Conservation (phyloP, 164 flowering plant genomes). For the Magnolia sinica region DNA sequence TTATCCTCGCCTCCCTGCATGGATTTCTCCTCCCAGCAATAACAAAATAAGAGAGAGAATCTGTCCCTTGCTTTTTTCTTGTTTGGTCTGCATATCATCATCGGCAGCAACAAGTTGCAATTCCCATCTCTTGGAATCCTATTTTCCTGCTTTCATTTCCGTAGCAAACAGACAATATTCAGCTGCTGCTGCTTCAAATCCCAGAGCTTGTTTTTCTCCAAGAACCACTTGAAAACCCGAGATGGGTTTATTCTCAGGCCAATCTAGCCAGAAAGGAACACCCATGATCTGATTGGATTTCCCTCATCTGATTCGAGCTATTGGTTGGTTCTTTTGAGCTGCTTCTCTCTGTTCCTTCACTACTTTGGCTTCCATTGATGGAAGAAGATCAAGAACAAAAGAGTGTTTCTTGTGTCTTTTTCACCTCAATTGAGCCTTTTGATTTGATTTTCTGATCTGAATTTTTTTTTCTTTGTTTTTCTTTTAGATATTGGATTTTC, state of each 20-base stretch:
- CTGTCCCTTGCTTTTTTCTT: background rate
- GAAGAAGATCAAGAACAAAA: background rate
- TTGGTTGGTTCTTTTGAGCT: background rate
- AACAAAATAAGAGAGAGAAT: slow-evolving; percentile 6
- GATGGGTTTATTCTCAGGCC: slow-evolving; percentile 22
- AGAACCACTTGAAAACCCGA: slow-evolving; percentile 2
- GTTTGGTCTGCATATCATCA: background rate
- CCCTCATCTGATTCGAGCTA: slow-evolving; percentile 11
- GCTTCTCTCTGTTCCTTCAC: too few species aligned
- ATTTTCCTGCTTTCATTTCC: slow-evolving; percentile 21
- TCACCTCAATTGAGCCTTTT: slow-evolving; percentile 11
- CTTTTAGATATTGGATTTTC: slow-evolving; percentile 1
- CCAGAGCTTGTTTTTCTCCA: slow-evolving; percentile 30
- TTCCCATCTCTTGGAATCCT: slow-evolving; percentile 21
- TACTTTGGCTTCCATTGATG: too few species aligned
- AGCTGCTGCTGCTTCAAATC: background rate
- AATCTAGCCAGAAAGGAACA: slow-evolving; percentile 9
- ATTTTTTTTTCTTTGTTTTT: slow-evolving; percentile 4
- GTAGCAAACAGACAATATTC: background rate
- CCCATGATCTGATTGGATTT: slow-evolving; percentile 14
- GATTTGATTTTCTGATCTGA: slow-evolving; percentile 33
- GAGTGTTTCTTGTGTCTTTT: background rate
- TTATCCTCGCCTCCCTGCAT: slow-evolving; percentile 70
- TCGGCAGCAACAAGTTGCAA: slow-evolving; percentile 9
- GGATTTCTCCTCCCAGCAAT: slow-evolving; percentile 62